Conservation (phyloP, 441 rosid species). For the Croton laevigatus region DNA sequence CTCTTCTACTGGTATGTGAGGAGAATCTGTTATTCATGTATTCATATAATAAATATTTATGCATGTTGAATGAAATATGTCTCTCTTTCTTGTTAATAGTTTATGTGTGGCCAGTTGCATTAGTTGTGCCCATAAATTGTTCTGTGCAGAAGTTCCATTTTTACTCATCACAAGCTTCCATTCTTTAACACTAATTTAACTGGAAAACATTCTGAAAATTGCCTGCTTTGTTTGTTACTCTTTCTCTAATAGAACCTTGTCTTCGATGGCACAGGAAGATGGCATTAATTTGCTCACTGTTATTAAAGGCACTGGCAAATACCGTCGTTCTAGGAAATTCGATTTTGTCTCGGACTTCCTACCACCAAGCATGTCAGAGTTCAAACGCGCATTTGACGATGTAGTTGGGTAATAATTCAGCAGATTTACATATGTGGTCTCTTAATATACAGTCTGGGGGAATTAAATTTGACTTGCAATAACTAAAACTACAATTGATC, state of each 20-base stretch:
- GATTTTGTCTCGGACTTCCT: constrained; percentile 65
- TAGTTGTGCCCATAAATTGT: neutral
- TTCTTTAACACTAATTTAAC: neutral
- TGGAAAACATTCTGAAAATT: neutral
- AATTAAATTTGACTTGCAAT: constrained; percentile 6
- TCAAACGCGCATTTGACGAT: constrained; percentile 33
- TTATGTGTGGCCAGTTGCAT: neutral
- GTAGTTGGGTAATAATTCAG: constrained; percentile 43
- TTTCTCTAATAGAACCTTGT: neutral
- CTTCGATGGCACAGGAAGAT: constrained; percentile 55
- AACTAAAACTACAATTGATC: neutral
- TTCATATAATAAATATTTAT: too few species aligned
- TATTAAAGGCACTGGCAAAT: constrained; percentile 70
- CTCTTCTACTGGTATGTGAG: constrained; percentile 63
- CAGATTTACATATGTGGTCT: neutral
- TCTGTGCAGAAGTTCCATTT: neutral
- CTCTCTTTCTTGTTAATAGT: neutral
- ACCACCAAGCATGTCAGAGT: constrained; percentile 77
- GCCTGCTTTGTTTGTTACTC: neutral
- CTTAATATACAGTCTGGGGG: neutral
- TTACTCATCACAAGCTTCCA: neutral
- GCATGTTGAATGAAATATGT: neutral
- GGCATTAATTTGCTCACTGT: constrained; percentile 60
- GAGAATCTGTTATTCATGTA: neutral
- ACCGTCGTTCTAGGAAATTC: constrained; percentile 58